Conservation (phyloP, 495 filamentous ascomycete genomes). For the Xanthoparmelia taractica region DNA sequence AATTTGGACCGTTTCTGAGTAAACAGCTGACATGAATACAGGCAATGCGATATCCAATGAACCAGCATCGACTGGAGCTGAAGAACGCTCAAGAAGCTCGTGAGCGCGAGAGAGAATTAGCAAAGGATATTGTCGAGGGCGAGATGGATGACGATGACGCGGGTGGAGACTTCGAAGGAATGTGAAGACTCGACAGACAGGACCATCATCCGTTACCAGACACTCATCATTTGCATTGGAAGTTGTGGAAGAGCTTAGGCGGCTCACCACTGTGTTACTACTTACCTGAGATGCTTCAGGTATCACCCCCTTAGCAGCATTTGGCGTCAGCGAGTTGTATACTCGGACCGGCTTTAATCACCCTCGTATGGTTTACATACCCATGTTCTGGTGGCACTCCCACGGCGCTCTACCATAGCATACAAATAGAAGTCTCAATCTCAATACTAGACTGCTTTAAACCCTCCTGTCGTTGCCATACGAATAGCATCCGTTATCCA, state of each 20-base stretch:
- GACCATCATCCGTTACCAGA: constrained; percentile 1
- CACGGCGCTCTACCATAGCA: constrained; percentile 10
- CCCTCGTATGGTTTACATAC: constrained; percentile 13
- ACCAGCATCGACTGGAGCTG: constrained; percentile 93
- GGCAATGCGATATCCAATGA: constrained; percentile 99
- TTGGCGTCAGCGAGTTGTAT: constrained; percentile 4
- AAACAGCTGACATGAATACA: constrained; percentile 33
- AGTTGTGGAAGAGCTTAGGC: constrained; percentile 2
- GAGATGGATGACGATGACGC: constrained; percentile 97
- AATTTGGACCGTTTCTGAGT: background rate
- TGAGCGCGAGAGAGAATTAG: constrained; percentile 90
- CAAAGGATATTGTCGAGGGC: constrained; percentile 98
- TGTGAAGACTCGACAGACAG: constrained; percentile 48
- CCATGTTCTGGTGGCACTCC: constrained; percentile 14
- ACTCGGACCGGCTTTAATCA: constrained; percentile 15
- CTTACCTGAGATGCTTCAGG: background rate
- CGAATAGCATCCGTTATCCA: background rate
- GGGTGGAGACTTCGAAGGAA: constrained; percentile 92
- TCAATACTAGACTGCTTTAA: background rate
- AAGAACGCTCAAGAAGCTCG: constrained; percentile 97
- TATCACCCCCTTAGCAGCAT: constrained; percentile 6
- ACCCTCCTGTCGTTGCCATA: too few species aligned
- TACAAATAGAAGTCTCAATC: constrained; percentile 14
- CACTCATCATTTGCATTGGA: constrained; percentile 13
- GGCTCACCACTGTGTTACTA: constrained; percentile 15